Evolutionary conservation across 768 basidiomycete species (phyloP).

Genomic region (Clavulina sp.): DNA sequence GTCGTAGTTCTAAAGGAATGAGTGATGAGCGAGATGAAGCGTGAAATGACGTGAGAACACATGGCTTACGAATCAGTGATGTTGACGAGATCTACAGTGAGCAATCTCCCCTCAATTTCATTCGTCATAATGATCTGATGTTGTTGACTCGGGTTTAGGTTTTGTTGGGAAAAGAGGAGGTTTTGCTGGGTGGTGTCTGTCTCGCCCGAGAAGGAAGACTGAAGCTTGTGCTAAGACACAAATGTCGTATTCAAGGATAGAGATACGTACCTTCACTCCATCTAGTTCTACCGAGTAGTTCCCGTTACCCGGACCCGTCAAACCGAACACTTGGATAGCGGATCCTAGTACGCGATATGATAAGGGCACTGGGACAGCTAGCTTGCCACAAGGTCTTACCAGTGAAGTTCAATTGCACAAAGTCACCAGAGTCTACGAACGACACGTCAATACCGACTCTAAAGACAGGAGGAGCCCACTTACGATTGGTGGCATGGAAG

Average conservation of each 20-base stretch:
- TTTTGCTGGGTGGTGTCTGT: too few species aligned
- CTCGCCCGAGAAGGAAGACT: slow-evolving; percentile 21
- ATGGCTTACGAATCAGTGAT: slow-evolving; percentile 18
- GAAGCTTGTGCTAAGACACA: slow-evolving; percentile 21
- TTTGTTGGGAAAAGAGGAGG: slow-evolving; percentile 38
- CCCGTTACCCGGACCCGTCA: slow-evolving; percentile 39
- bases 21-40: too few species aligned
- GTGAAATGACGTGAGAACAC: too few species aligned
- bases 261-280: slow-evolving; percentile 23
- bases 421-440: neutral
- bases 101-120: slow-evolving; percentile 25
- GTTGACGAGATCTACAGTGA: slow-evolving; percentile 37
- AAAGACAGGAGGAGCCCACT: neutral
- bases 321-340: slow-evolving; percentile 41
- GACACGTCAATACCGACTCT: neutral
- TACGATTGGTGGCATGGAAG: slow-evolving; percentile 1
- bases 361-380: neutral
- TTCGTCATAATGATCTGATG: slow-evolving; percentile 44
- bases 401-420: neutral
- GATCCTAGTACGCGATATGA: slow-evolving; percentile 15
- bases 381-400: neutral
- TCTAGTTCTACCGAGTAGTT: slow-evolving; percentile 41
- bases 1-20: too few species aligned
- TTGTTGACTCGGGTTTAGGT: slow-evolving; percentile 30
- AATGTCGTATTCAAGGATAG: neutral